Conservation (phyloP, 345 rosid species). For the Clausena lansium region DNA sequence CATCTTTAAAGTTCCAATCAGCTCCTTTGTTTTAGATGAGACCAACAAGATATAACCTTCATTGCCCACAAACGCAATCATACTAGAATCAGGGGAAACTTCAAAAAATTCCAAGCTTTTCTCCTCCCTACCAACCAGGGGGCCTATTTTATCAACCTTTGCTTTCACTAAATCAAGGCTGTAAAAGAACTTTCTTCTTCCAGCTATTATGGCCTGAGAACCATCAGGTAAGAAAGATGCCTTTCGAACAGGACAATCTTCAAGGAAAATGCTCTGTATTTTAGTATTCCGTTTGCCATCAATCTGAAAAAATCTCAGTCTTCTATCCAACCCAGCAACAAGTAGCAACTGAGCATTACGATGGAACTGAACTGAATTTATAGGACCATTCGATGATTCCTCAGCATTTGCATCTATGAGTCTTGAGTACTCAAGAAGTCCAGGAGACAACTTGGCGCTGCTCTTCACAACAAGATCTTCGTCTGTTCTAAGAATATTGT, state of each 20-base stretch:
- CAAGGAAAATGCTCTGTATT: constrained; percentile 81
- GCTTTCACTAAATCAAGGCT: constrained; percentile 85
- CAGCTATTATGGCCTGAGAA: constrained; percentile 84
- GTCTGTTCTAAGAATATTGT: constrained; percentile 62
- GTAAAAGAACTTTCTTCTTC: constrained; percentile 91
- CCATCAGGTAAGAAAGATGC: constrained; percentile 88
- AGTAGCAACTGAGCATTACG: constrained; percentile 83
- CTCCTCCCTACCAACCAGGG: constrained; percentile 94
- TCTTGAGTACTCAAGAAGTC: constrained; percentile 74
- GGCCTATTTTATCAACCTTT: constrained; percentile 75
- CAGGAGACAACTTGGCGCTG: constrained; percentile 53
- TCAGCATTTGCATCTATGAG: constrained; percentile 85
- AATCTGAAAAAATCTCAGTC: constrained; percentile 77
- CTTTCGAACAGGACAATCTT: constrained; percentile 76
- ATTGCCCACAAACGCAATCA: constrained; percentile 79
- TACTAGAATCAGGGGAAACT: constrained; percentile 77
- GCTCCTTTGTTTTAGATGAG: constrained; percentile 76
- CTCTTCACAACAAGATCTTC: constrained; percentile 81
- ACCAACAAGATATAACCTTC: constrained; percentile 87
- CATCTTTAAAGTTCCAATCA: constrained; percentile 87
- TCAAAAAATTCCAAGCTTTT: constrained; percentile 91
- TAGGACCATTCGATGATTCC: constrained; percentile 66
- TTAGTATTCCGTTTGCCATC: constrained; percentile 93
- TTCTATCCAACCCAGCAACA: constrained; percentile 70
- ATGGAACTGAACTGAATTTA: constrained; percentile 88